These are phyloP conservation scores for Podila horticola DNA, from an alignment of 192 early-diverging fungal genomes.

Conservation along the genomic window DNA sequence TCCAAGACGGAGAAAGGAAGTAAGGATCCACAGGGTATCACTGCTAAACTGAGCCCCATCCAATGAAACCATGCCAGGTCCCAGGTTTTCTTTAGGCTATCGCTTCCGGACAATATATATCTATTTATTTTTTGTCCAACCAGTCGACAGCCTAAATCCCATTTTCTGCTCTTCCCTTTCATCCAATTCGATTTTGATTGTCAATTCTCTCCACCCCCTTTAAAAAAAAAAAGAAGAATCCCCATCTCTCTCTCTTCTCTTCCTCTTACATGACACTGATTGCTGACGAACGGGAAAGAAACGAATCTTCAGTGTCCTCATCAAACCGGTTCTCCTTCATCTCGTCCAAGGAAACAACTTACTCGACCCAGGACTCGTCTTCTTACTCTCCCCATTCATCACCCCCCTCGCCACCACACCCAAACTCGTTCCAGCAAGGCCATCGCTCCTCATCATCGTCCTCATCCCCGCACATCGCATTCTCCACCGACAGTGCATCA, in stretches of 20 bases:
- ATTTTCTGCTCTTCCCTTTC: too few relatives aligned
- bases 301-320: background rate
- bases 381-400: constrained; percentile 4
- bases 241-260: background rate
- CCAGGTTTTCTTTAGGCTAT: too few relatives aligned
- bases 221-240: background rate
- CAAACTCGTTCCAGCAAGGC: background rate
- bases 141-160: too few relatives aligned
- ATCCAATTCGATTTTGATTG: too few relatives aligned
- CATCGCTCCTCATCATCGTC: constrained; percentile 1
- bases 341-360: background rate
- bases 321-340: constrained; percentile 3
- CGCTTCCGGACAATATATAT: too few relatives aligned
- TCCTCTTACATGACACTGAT: background rate
- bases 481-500: background rate
- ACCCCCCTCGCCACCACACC: constrained; percentile 3
- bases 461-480: background rate
- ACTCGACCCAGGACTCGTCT: background rate
- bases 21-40: too few relatives aligned
- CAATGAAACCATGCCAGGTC: too few relatives aligned
- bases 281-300: constrained; percentile 3
- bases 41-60: too few relatives aligned
- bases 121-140: too few relatives aligned
- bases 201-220: too few relatives aligned
- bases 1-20: too few relatives aligned